Percentiles rank a stretch among this genome's conserved stretches.
phyloP scores from a whole-genome alignment of 2,329 filamentous ascomycete species.

The Sphaceloma murrayae region DNA sequence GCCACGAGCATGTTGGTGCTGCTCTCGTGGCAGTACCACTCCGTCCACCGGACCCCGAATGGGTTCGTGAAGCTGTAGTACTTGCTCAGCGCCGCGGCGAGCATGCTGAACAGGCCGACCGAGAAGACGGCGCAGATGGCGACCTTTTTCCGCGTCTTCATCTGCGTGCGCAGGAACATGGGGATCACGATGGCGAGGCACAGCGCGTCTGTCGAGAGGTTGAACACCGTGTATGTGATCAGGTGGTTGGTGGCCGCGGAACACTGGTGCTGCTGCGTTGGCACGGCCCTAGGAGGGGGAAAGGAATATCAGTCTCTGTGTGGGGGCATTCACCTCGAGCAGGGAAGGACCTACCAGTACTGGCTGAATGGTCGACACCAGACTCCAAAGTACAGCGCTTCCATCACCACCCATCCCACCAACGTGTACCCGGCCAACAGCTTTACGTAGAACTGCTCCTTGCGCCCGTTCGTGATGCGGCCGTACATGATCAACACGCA shows the following conservation, averaged over 20 bases:
- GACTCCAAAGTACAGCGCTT: conserved; percentile 32
- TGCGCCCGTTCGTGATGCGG: conserved; percentile 29
- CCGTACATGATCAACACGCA: conserved; percentile 33
- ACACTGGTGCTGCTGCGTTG: conserved; percentile 33
- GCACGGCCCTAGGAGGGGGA: conserved; percentile 20
- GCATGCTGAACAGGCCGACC: conserved; percentile 47
- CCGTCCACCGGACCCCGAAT: conserved; percentile 48
- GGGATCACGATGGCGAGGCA: conserved; percentile 38
- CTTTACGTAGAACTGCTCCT: conserved; percentile 30
- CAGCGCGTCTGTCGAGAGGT: conserved; percentile 39
- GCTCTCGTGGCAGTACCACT: conserved; percentile 52
- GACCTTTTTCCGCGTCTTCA: conserved; percentile 42
- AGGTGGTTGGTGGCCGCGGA: conserved; percentile 31
- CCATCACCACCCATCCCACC: conserved; percentile 31
- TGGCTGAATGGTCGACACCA: conserved; percentile 33
- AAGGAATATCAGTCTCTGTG: neutral
- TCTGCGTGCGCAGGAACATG: conserved; percentile 35
- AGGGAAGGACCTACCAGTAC: conserved; percentile 28
- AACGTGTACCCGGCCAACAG: conserved; percentile 29
- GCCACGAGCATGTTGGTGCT: conserved; percentile 51
- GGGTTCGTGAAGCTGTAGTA: conserved; percentile 51
- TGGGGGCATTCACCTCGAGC: neutral
- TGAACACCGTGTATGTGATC: conserved; percentile 33
- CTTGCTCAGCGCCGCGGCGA: conserved; percentile 51
- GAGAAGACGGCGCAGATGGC: conserved; percentile 48